Evolutionary conservation across 805 yeast genomes (phyloP), one percentile per base, ranked within the genome.

Genomic region (Sugiyamaella boreocaroliniensis): DNA sequence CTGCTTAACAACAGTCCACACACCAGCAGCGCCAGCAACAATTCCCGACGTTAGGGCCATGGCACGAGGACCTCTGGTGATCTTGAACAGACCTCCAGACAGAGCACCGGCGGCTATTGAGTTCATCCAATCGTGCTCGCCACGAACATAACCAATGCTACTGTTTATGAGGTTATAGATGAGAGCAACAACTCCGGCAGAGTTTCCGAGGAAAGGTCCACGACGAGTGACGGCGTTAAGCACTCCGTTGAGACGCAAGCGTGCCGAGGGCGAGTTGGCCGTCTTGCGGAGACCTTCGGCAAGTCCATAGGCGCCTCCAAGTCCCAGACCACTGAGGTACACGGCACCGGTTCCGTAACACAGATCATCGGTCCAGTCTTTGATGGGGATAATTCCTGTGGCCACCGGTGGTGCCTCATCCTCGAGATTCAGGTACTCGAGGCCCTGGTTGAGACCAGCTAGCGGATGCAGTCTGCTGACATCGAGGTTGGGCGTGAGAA

Each of bases 281-380:
- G 93, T 76, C 67, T 82, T 81, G 56, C 78, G 77, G 52, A 93
- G 64, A 57, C 99, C 98, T 70, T 92, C 97, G 55, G 81, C 79
- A 56, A 90, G 73, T 55, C 99, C 99, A 64, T 82, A 85, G 12
- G 83, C 71, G 55, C 99, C 99, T 71, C 99, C 99, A 44, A 81
- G 55, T 37, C 95, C 95, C 59, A 93, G 77, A 43, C 96, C 75
- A 32, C 86, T 61, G 60, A 93, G 76, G 68, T 93, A 93, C 49
- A 89, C 89, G 6, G 96, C 83, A 71, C 99, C 99, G 10, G 98
- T 86, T 61, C 99, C 99, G 71, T 93, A 93, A 78, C 97, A 89
- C 59, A 93, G 77, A 73, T 93, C 98, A 69, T 93, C 99, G 14
- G 89, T 80, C 95, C 97, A 93, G 62, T 95, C 96, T 73, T 97